Evolutionary conservation across 495 filamentous ascomycete genomes (phyloP), one percentile per base, ranked within the genome.

Genomic region (Xanthoparmelia taractica): DNA sequence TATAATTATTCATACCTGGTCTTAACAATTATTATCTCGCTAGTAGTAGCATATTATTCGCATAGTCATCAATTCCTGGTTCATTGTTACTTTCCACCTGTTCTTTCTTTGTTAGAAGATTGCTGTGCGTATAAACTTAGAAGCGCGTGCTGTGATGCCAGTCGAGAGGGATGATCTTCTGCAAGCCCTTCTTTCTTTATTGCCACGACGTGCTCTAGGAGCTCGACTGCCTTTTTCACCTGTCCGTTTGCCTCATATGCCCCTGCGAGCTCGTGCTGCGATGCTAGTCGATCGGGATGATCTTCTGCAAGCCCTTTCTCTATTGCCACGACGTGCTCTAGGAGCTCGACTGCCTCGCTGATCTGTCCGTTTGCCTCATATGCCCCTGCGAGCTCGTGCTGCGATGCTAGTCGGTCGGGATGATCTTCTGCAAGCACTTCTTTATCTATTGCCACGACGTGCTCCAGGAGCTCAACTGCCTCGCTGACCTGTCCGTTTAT

Each of bases 231-330:
- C 60, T 74, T 38, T 55, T 71, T 61, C 17, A 70, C 67, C 57
- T 68, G 75, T 57, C 66, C 65, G 43, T 70, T 59, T 59, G 47
- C 63, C 23, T n/a, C 34, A 67, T 78, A 79, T 68, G 72, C 70
- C 20, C 47, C 59, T 57, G 73, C 74, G 48, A 76, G 71, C 27
- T 45, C 48, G 48, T 74, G 71, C 70, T 72, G 73, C 48, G 66
- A 71, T 25, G 33, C 38, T 54, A 68, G 34, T 66, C 61, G 55
- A n/a, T n/a, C n/a, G 64, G 40, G 25, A 57, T 54, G 7, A 69
- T 59, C 54, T 65, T 61, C 59, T 43, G 33, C 65, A 10, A 61
- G 65, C 37, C 65, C 66, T 65, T 58, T 50, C 25, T 63, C 15
- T 43, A 65, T 62, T 54, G n/a, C n/a, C n/a, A n/a, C n/a, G n/a